phyloP scores from a whole-genome alignment of 1,139 yeast genomes.

The Yamadazyma mexicana region DNA sequence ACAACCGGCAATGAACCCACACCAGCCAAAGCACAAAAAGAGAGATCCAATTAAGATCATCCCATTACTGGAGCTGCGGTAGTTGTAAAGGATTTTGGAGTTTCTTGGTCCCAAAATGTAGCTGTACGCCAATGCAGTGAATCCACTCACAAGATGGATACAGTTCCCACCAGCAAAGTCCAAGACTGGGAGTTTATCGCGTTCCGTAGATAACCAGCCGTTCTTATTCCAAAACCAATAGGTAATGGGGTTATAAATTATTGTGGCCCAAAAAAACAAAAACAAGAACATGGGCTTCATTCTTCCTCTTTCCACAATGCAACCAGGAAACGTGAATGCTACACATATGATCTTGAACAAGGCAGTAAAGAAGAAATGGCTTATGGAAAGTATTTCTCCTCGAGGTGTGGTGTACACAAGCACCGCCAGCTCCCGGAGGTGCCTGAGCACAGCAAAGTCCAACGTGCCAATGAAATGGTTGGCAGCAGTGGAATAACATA shows the following conservation, averaged over 20 bases:
- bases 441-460: constrained; percentile 41
- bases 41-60: constrained; percentile 55
- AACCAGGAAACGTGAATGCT: constrained; percentile 55
- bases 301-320: constrained; percentile 60
- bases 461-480: constrained; percentile 51
- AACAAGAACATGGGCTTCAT: constrained; percentile 54
- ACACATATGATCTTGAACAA: constrained; percentile 54
- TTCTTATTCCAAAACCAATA: constrained; percentile 65
- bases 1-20: constrained; percentile 48
- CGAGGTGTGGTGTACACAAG: constrained; percentile 32
- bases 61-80: constrained; percentile 38
- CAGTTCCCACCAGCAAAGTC: constrained; percentile 70
- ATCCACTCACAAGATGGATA: constrained; percentile 62
- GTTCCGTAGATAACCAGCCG: constrained; percentile 55
- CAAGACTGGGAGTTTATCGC: constrained; percentile 44
- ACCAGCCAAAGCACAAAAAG: constrained; percentile 42
- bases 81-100: constrained; percentile 37
- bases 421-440: constrained; percentile 24
- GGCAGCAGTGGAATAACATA: constrained; percentile 44
- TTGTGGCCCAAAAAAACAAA: constrained; percentile 52
- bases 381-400: constrained; percentile 40
- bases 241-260: constrained; percentile 64
- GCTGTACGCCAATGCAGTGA: constrained; percentile 60
- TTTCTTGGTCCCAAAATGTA: constrained; percentile 56
- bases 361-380: constrained; percentile 50